Evolutionary conservation across 306 rosid species (phyloP).

Genomic region (Vigna angularis): DNA sequence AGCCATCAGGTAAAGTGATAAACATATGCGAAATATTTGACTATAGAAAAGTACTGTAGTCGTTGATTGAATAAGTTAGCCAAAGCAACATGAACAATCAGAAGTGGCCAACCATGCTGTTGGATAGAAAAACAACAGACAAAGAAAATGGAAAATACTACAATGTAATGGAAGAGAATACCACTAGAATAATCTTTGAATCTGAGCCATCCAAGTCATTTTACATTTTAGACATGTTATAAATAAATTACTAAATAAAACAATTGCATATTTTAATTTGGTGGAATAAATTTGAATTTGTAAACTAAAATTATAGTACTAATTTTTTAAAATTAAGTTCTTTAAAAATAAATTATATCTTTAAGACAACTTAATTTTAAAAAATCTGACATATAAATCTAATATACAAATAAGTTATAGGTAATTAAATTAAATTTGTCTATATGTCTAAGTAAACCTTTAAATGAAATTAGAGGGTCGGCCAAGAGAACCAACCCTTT

Average conservation of each 20-base stretch:
- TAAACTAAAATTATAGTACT: too few species aligned
- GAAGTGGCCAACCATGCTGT: neutral
- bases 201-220: constrained; percentile 7
- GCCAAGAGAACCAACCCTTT: constrained; percentile 67
- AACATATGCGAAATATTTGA: constrained; percentile 23
- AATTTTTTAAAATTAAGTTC: too few species aligned
- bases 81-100: constrained; percentile 16
- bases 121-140: neutral
- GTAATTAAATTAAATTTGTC: too few species aligned
- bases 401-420: too few species aligned
- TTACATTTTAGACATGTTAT: neutral
- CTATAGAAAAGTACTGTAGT: neutral
- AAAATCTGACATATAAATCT: too few species aligned
- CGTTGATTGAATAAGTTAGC: neutral
- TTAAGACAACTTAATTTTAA: too few species aligned
- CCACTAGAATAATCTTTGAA: constrained; percentile 21
- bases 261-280: too few species aligned
- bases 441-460: too few species aligned
- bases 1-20: neutral
- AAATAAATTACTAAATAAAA: too few species aligned
- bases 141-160: neutral
- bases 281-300: too few species aligned
- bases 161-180: neutral
- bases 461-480: constrained; percentile 35
- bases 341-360: too few species aligned